These are phyloP conservation scores for Monosporascus ibericus DNA, from an alignment of 2,329 filamentous ascomycete genomes.

Conservation along the genomic window DNA sequence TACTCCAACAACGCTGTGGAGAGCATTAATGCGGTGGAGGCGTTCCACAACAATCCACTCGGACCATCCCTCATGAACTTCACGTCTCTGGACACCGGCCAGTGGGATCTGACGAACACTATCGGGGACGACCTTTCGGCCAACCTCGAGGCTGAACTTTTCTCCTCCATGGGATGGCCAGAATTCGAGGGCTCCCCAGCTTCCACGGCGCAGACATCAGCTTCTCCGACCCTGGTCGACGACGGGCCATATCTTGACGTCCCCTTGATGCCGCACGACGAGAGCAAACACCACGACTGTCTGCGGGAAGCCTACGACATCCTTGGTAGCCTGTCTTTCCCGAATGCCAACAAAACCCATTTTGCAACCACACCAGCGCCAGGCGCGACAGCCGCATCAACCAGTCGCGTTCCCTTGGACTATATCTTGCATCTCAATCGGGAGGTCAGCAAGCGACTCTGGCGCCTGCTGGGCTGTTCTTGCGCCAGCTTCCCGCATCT, in stretches of 20 bases:
- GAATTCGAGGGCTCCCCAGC: conserved; percentile 2
- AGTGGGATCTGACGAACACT: conserved; percentile 4
- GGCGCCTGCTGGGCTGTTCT: conserved; percentile 13
- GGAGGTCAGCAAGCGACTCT: conserved; percentile 17
- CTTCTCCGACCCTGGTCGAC: conserved; percentile 1
- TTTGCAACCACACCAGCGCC: not conserved
- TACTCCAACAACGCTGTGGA: conserved; percentile 1
- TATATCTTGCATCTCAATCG: conserved; percentile 18
- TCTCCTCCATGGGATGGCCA: conserved; percentile 3
- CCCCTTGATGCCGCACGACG: conserved; percentile 1
- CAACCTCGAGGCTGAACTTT: conserved; percentile 2
- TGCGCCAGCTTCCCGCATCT: conserved; percentile 15
- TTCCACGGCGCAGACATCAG: conserved; percentile 1
- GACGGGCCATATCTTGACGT: conserved; percentile 1
- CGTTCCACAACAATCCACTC: conserved; percentile 1
- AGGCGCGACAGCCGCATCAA: not conserved
- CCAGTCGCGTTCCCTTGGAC: conserved; percentile 11
- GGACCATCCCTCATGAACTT: conserved; percentile 3
- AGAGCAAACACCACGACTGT: conserved; percentile 3
- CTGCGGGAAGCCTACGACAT: conserved; percentile 9
- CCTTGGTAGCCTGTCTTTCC: conserved; percentile 5
- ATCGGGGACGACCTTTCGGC: conserved; percentile 1
- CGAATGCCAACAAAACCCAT: conserved; percentile 1
- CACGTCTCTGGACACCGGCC: conserved; percentile 1
- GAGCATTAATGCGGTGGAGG: conserved; percentile 2